phyloP scores from a whole-genome alignment of 1,284 basidiomycete species.

The Melanopsichium pennsylvanicum region DNA sequence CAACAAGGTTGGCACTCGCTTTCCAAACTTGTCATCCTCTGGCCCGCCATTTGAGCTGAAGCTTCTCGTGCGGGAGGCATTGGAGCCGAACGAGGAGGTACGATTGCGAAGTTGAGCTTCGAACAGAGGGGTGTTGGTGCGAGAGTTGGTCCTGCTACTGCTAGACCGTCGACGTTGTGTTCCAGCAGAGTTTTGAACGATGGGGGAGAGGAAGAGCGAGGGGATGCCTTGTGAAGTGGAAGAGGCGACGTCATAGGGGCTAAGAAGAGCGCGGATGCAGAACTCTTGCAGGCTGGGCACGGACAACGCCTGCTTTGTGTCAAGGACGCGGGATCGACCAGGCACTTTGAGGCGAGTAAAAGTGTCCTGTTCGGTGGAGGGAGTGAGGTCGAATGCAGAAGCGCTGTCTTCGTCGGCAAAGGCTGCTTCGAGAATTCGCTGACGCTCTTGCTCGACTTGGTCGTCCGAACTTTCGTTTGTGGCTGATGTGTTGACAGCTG shows the following conservation, averaged over 20 bases:
- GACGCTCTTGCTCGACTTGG: constrained; percentile 26
- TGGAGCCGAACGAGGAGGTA: constrained; percentile 27
- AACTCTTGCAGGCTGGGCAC: constrained; percentile 49
- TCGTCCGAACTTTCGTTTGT: not conserved
- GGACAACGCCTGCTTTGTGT: constrained; percentile 13
- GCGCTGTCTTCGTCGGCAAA: constrained; percentile 37
- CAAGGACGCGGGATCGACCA: constrained; percentile 42
- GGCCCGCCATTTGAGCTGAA: constrained; percentile 44
- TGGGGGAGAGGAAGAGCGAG: constrained; percentile 39
- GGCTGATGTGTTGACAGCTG: not conserved
- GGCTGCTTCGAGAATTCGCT: constrained; percentile 44
- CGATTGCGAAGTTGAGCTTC: constrained; percentile 15
- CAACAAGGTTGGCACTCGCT: constrained; percentile 42
- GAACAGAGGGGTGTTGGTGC: constrained; percentile 24
- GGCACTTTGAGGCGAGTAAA: constrained; percentile 13
- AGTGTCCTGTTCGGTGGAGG: constrained; percentile 12
- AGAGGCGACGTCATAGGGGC: constrained; percentile 32
- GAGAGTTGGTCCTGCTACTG: constrained; percentile 24
- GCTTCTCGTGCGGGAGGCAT: constrained; percentile 25
- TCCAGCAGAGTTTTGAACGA: constrained; percentile 19
- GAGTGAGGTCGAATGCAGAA: constrained; percentile 22
- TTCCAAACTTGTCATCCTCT: constrained; percentile 33
- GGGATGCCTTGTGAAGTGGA: constrained; percentile 20
- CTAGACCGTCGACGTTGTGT: constrained; percentile 25
- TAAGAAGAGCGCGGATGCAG: constrained; percentile 56